phyloP scores from a whole-genome alignment of 2,329 filamentous ascomycete genomes.

The Aspergillus sp. region DNA sequence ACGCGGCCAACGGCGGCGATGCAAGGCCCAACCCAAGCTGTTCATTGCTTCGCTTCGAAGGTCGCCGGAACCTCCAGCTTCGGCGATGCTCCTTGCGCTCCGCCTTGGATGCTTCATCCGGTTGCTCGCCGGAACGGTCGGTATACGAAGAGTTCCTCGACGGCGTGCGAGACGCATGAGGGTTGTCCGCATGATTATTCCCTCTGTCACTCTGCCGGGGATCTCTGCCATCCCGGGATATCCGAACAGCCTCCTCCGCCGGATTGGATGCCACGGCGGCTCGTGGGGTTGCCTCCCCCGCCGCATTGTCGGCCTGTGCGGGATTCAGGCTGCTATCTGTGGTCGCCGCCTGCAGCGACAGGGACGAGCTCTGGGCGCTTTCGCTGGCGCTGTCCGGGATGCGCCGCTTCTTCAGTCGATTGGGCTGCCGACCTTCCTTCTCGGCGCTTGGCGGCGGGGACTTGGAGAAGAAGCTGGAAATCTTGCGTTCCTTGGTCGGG shows the following conservation, averaged over 20 bases:
- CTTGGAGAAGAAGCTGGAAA: constrained; percentile 59
- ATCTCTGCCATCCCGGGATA: constrained; percentile 18
- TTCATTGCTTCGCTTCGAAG: constrained; percentile 47
- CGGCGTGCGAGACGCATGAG: constrained; percentile 62
- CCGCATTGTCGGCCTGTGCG: neutral
- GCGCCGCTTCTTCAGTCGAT: constrained; percentile 85
- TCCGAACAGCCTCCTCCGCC: constrained; percentile 11
- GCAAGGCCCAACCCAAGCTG: constrained; percentile 34
- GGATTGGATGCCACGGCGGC: constrained; percentile 22
- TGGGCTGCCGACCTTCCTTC: constrained; percentile 61
- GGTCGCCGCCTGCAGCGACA: constrained; percentile 53
- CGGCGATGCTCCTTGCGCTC: constrained; percentile 61
- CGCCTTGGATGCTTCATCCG: constrained; percentile 49
- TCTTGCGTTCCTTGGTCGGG: constrained; percentile 55
- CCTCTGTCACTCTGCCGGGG: constrained; percentile 37
- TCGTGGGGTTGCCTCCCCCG: constrained; percentile 26
- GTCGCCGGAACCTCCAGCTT: constrained; percentile 60
- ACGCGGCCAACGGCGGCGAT: constrained; percentile 47
- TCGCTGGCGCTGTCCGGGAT: constrained; percentile 66
- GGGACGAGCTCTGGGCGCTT: constrained; percentile 82
- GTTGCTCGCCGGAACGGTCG: constrained; percentile 73
- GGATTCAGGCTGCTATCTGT: constrained; percentile 33
- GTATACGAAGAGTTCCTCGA: constrained; percentile 66
- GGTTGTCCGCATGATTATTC: constrained; percentile 47
- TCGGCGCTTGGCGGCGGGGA: constrained; percentile 54